These are phyloP conservation scores for Cystobasidium tubakii DNA, from an alignment of 768 basidiomycete genomes.

Conservation along the genomic window DNA sequence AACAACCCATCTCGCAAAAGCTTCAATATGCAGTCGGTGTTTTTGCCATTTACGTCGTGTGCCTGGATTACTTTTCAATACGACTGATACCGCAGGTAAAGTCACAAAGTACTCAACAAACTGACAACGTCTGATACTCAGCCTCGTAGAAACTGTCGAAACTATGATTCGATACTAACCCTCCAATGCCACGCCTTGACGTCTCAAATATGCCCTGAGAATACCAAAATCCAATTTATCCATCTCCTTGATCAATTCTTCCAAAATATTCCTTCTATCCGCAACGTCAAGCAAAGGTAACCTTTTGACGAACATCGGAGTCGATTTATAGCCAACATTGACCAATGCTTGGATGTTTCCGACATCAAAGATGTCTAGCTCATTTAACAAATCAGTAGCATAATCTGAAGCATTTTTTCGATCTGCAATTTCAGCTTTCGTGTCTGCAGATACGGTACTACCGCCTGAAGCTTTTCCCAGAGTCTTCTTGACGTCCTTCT, in stretches of 20 bases:
- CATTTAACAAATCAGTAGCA: not conserved
- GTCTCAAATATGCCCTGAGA: not conserved
- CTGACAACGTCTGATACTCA: no score
- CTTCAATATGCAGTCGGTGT: no score
- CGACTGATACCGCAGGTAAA: no score
- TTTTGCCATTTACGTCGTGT: no score
- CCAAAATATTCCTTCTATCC: not conserved
- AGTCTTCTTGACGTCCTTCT: not conserved
- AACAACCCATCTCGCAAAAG: not conserved
- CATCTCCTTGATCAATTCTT: conserved; percentile 5
- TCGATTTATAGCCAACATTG: not conserved
- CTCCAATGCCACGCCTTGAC: not conserved
- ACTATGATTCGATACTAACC: not conserved
- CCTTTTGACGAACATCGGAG: not conserved
- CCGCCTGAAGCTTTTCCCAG: not conserved
- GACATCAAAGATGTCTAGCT: not conserved
- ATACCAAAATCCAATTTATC: conserved; percentile 8
- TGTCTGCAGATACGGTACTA: not conserved
- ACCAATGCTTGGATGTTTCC: not conserved
- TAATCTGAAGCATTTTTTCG: not conserved
- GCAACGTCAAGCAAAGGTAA: not conserved
- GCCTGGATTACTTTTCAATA: no score
- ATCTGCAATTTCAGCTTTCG: not conserved
- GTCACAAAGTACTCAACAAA: not conserved
- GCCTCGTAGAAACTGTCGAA: not conserved